Evolutionary conservation across 2,329 filamentous ascomycete genomes (phyloP), one percentile per base, ranked within the genome.

Genomic region (Fusarium algeriense): DNA sequence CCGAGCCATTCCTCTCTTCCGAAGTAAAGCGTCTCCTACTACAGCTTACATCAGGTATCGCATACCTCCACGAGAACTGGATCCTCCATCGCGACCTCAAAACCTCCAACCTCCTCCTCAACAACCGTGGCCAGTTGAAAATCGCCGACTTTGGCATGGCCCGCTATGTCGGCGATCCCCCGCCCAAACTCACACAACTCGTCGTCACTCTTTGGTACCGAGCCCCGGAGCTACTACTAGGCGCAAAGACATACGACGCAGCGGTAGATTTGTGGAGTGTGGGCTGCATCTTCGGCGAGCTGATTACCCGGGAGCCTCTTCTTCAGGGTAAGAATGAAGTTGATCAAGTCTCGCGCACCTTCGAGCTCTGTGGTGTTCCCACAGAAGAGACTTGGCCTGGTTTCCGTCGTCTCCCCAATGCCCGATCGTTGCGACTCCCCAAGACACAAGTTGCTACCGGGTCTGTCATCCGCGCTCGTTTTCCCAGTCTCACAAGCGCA

Each of bases 121-220:
- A 94, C 84, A 98, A 98, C 84, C 93, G 94, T 48, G 96, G 96
- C 48, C 91, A 93, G 80, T 91, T 99, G 81, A 98, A 98, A 82
- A 91, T 99, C 71, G 96, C 96, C 66, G 96, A 99, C 82, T 99
- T 99, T 79, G 96, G 96, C 80, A 98, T 99, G 94, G 95, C 96
- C 6, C 89, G 96, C 32, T 96, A 96, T 82, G 92, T 93, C 60
- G 92, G 92, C 54, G 90, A 93, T 74, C 94, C 95, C 7, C 86
- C 90, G 1, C 87, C 90, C 2, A 92, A 92, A 69, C 87, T 98
- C 66, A 98, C 96, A 5, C 92, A 95, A 78, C 89, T 98, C 49
- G 96, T 99, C 69, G 95, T 98, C 20, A 99, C 96, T 10, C 88
- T 99, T 10, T 99, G 96, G 96, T 99, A 99, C 81, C 93, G 96